Evolutionary conservation across 768 basidiomycete genomes (phyloP), one percentile per base, ranked within the genome.

Genomic region (Pleurotus salmoneostramineus): DNA sequence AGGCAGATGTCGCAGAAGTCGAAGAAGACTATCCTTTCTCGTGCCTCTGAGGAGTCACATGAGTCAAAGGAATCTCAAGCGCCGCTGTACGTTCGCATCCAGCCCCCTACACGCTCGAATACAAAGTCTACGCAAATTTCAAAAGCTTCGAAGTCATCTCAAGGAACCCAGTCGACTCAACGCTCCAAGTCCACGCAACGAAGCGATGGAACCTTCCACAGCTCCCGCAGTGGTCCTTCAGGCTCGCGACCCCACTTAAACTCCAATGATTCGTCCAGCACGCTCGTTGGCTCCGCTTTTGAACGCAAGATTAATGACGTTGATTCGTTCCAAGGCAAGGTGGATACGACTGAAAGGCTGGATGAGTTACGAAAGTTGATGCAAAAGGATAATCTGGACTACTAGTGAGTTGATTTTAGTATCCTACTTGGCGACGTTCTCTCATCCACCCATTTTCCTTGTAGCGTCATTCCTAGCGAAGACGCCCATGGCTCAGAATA

Each of bases 401-500:
- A 85, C 64, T 92, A 91, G 89, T 91, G 65, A 70, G 87, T 79
- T 31, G 21, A 27, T 27, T 27, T 3, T 27, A 27, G 21, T 1
- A 27, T 27, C 21, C 21, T 27, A 27, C 21, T 27, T 27, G 21
- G 21, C 21, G 21, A 27, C 21, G 48, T 43, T 58, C 56, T 34
- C 37, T 14, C 37, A 45, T 46, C 43, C 57, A 35, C 57, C 10
- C 50, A 27, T 27, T 27, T 56, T 44, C 43, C 56, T 37, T 62
- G n/a, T 50, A 93, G 91, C 64, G 69, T 92, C 61, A 69, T 93
- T 48, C 91, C 91, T 2, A 84, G 80, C 36, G 89, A 91, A 69
- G 92, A 94, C 65, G 87, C 90, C 4, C 92, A 94, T 66, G 82
- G 83, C 52, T 91, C 91, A 0, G 92, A 94, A 69, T 93, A 91